A percentile compares a stretch with the other conserved stretches of the same genome.
These are phyloP conservation scores for Suillus ampliporus DNA, from an alignment of 768 basidiomycete genomes.

Conservation along the genomic window DNA sequence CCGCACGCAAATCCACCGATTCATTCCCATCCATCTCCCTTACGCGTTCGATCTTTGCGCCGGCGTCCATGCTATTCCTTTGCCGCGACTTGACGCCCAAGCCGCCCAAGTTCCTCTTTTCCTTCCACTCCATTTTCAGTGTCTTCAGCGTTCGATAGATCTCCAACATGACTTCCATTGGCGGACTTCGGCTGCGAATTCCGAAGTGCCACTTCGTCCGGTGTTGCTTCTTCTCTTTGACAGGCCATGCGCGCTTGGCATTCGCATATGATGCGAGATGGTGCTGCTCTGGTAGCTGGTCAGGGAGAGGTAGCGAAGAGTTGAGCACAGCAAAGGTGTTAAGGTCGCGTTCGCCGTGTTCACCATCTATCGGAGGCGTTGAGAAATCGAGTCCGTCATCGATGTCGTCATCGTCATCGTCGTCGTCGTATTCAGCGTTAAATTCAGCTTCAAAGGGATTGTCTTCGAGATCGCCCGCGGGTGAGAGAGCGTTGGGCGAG, in stretches of 20 bases:
- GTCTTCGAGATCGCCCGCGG: constrained; percentile 66
- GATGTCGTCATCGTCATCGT: constrained; percentile 56
- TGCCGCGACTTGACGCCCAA: constrained; percentile 51
- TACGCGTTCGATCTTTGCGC: constrained; percentile 62
- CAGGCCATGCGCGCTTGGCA: constrained; percentile 47
- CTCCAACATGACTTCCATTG: constrained; percentile 99
- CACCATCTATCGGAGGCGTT: constrained; percentile 41
- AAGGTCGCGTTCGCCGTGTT: constrained; percentile 47
- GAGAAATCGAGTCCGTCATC: constrained; percentile 58
- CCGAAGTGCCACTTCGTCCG: constrained; percentile 98
- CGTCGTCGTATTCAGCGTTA: constrained; percentile 43
- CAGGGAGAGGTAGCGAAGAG: constrained; percentile 82
- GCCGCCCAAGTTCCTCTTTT: constrained; percentile 81
- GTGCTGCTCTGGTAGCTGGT: constrained; percentile 64
- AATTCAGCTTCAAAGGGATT: constrained; percentile 87
- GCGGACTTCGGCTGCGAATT: constrained; percentile 90
- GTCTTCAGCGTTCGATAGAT: constrained; percentile 92
- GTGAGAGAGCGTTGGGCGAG: constrained; percentile 71
- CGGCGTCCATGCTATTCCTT: constrained; percentile 39
- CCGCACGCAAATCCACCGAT: constrained; percentile 66
- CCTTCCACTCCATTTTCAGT: constrained; percentile 97
- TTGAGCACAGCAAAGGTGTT: constrained; percentile 89
- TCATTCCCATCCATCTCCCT: constrained; percentile 64
- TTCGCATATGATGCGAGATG: constrained; percentile 73
- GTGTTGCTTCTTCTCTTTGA: constrained; percentile 72